phyloP scores from a whole-genome alignment of 163 green algal genomes.

The Chlamydomonas reinhardtii region DNA sequence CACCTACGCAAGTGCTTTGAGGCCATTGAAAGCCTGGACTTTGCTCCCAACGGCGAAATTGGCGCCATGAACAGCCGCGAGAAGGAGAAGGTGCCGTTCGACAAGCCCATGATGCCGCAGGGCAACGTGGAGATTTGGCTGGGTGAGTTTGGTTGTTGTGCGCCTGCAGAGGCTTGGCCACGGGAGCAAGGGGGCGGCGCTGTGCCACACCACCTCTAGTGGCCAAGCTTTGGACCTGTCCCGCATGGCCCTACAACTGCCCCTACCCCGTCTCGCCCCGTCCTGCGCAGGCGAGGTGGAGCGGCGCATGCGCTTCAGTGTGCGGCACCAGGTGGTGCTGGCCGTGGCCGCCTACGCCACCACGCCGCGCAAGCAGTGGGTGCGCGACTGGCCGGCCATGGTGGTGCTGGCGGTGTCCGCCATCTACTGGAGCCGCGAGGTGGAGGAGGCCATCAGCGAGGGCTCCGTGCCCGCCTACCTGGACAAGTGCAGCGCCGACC shows the following conservation, averaged over 20 bases:
- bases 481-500: slow-evolving; percentile 71
- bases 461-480: slow-evolving; percentile 59
- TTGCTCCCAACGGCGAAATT: slow-evolving; percentile 75
- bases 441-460: slow-evolving; percentile 75
- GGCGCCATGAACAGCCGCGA: slow-evolving; percentile 83
- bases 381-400: slow-evolving; percentile 83
- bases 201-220: too few relatives aligned
- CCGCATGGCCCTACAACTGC: too few relatives aligned
- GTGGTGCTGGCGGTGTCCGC: slow-evolving; percentile 77
- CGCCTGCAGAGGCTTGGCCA: too few relatives aligned
- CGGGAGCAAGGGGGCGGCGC: too few relatives aligned
- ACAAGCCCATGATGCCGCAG: slow-evolving; percentile 80
- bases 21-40: slow-evolving; percentile 83
- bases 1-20: slow-evolving; percentile 88
- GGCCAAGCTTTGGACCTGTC: too few relatives aligned
- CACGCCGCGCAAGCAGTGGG: slow-evolving; percentile 71
- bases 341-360: slow-evolving; percentile 57
- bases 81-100: slow-evolving; percentile 79
- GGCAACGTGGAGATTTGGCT: slow-evolving; percentile 89
- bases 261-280: too few relatives aligned
- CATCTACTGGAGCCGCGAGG: slow-evolving; percentile 77
- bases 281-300: slow-evolving; percentile 76
- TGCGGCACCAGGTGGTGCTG: slow-evolving; percentile 70
- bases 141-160: slow-evolving; percentile 53
- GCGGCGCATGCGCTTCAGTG: slow-evolving; percentile 73